Percentiles rank a stretch among this genome's conserved stretches.
Conservation (phyloP, 1,284 basidiomycete genomes). For the Rhodotorula sp. region DNA sequence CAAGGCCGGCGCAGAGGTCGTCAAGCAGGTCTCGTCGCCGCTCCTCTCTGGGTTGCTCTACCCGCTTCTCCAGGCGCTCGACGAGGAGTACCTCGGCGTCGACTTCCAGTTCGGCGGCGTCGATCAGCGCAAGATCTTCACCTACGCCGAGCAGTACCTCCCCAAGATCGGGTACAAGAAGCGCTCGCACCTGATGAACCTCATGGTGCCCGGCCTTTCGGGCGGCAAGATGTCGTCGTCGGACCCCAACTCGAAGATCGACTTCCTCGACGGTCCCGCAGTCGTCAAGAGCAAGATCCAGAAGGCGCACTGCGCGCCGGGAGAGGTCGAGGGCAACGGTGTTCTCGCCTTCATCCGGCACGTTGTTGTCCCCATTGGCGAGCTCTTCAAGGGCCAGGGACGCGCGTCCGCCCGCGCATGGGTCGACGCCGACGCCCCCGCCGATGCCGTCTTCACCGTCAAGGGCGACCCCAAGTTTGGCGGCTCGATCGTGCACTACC, state of each 20-base stretch:
- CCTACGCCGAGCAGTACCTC: constrained; percentile 92
- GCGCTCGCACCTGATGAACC: constrained; percentile 97
- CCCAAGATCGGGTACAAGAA: constrained; percentile 91
- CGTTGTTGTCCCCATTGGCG: constrained; percentile 85
- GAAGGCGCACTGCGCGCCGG: constrained; percentile 89
- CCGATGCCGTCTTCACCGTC: constrained; percentile 34
- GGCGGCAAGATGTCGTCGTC: constrained; percentile 99
- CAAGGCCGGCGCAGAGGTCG: constrained; percentile 98
- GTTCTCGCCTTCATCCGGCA: constrained; percentile 84
- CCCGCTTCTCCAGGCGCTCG: constrained; percentile 93
- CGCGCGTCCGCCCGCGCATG: constrained; percentile 41
- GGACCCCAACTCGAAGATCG: constrained; percentile 95
- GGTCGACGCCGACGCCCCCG: constrained; percentile 49
- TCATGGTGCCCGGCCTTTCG: constrained; percentile 92
- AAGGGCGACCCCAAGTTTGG: constrained; percentile 40
- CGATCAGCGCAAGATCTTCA: constrained; percentile 99
- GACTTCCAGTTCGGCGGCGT: constrained; percentile 99
- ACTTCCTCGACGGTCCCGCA: constrained; percentile 88
- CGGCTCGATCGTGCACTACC: constrained; percentile 27
- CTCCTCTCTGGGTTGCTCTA: constrained; percentile 90
- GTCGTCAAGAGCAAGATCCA: constrained; percentile 87
- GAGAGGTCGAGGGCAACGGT: constrained; percentile 87
- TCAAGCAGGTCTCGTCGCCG: constrained; percentile 94
- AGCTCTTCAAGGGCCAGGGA: constrained; percentile 58
- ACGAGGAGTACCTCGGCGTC: constrained; percentile 93